Evolutionary conservation across 2,329 filamentous ascomycete species (phyloP).

Genomic region (Chaetomium sp.): DNA sequence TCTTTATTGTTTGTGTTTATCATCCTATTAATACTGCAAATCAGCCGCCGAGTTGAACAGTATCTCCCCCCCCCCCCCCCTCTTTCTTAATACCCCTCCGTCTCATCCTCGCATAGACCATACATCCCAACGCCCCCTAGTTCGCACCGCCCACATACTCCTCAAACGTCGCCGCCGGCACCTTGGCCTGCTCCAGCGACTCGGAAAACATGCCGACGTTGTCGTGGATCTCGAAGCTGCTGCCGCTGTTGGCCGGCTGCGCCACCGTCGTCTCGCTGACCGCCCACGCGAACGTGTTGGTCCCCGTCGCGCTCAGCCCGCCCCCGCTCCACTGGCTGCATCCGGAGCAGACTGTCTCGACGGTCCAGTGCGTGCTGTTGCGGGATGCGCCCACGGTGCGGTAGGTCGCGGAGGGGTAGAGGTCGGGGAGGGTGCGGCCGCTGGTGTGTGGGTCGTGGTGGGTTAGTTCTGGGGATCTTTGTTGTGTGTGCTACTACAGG

Average conservation of each 20-base stretch:
- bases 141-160: slow-evolving; percentile 18
- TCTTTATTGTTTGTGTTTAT: neutral
- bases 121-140: neutral
- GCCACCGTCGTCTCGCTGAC: slow-evolving; percentile 24
- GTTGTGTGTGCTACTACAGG: neutral
- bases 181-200: slow-evolving; percentile 25
- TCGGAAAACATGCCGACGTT: slow-evolving; percentile 28
- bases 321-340: slow-evolving; percentile 32
- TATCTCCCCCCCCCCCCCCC: neutral
- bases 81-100: too few relatives aligned
- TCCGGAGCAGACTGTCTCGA: slow-evolving; percentile 33
- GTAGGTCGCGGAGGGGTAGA: slow-evolving; percentile 33
- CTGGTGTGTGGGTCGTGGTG: slow-evolving; percentile 1
- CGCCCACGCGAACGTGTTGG: slow-evolving; percentile 32
- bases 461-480: neutral
- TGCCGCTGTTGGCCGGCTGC: slow-evolving; percentile 24
- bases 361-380: slow-evolving; percentile 35
- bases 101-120: neutral
- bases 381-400: slow-evolving; percentile 29
- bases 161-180: slow-evolving; percentile 26
- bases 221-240: slow-evolving; percentile 29
- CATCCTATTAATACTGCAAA: neutral
- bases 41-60: neutral
- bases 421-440: slow-evolving; percentile 24
- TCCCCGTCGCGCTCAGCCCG: slow-evolving; percentile 20